Conservation (phyloP, 2,329 filamentous ascomycete species). For the Diplodia corticola region DNA sequence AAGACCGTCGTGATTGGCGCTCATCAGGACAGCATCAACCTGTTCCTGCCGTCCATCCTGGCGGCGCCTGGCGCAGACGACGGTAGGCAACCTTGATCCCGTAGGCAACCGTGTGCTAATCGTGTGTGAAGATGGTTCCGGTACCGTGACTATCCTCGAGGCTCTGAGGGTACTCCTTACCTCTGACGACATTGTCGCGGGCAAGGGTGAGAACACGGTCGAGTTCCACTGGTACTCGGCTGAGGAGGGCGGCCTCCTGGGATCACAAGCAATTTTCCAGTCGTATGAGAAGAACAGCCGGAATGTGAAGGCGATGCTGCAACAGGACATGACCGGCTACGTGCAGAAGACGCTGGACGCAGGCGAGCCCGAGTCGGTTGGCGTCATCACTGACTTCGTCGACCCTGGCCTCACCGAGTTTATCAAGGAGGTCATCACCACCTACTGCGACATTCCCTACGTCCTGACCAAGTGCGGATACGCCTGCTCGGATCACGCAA, state of each 20-base stretch:
- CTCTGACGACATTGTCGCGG: constrained; percentile 67
- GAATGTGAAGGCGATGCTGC: constrained; percentile 92
- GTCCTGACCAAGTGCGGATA: constrained; percentile 88
- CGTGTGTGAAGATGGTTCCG: constrained; percentile 66
- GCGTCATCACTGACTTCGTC: constrained; percentile 91
- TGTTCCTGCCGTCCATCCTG: constrained; percentile 81
- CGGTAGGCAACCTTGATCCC: constrained; percentile 1
- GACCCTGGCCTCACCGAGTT: constrained; percentile 80
- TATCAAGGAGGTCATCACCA: constrained; percentile 83
- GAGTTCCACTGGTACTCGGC: constrained; percentile 98
- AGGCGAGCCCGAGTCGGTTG: constrained; percentile 80
- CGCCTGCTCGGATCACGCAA: constrained; percentile 75
- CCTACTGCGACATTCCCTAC: constrained; percentile 87
- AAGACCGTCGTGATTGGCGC: constrained; percentile 87
- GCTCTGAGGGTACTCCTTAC: constrained; percentile 78
- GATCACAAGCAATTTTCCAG: constrained; percentile 86
- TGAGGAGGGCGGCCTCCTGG: constrained; percentile 83
- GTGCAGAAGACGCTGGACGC: constrained; percentile 79
- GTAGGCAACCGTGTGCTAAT: not conserved
- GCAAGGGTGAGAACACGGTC: constrained; percentile 78
- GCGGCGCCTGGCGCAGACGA: constrained; percentile 93
- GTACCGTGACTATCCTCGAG: constrained; percentile 92
- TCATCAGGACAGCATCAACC: constrained; percentile 93
- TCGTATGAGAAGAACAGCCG: constrained; percentile 71
- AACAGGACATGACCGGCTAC: constrained; percentile 94